These are phyloP conservation scores for Fusarium clavum DNA, from an alignment of 2,329 filamentous ascomycete species.

Conservation along the genomic window DNA sequence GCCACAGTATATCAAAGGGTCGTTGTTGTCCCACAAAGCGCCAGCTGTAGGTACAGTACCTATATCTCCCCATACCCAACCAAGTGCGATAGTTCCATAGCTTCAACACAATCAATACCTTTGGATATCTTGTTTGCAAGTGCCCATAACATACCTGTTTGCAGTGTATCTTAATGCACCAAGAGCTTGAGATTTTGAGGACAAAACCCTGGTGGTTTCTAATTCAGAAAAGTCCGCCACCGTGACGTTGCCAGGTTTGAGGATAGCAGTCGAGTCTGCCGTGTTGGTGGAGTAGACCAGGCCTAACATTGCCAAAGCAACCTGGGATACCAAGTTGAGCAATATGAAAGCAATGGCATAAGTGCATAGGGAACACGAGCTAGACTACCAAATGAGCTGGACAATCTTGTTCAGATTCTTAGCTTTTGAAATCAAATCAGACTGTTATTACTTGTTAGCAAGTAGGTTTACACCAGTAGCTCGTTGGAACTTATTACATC, in stretches of 20 bases:
- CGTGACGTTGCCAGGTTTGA: constrained; percentile 50
- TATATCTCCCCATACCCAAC: constrained; percentile 39
- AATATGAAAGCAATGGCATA: constrained; percentile 37
- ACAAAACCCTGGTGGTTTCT: constrained; percentile 49
- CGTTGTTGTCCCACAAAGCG: constrained; percentile 47
- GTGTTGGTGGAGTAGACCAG: constrained; percentile 57
- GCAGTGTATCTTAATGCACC: constrained; percentile 57
- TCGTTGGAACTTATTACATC: constrained; percentile 51
- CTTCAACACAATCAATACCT: constrained; percentile 34
- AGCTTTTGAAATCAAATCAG: constrained; percentile 36
- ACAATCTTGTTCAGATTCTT: constrained; percentile 40
- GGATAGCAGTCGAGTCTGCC: constrained; percentile 50
- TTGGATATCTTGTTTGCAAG: too few species aligned
- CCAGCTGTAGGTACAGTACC: constrained; percentile 47
- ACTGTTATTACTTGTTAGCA: constrained; percentile 10
- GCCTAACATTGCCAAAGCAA: constrained; percentile 56
- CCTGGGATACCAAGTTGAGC: constrained; percentile 50
- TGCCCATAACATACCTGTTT: constrained; percentile 49
- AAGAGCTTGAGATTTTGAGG: constrained; percentile 32
- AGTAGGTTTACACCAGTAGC: background rate
- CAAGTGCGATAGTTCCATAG: constrained; percentile 54
- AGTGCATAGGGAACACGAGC: constrained; percentile 26
- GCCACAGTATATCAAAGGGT: constrained; percentile 51
- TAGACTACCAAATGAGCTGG: constrained; percentile 29
- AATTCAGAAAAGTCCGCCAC: constrained; percentile 53